Conservation (phyloP, 2,329 filamentous ascomycete genomes). For the Diaporthe velutina region DNA sequence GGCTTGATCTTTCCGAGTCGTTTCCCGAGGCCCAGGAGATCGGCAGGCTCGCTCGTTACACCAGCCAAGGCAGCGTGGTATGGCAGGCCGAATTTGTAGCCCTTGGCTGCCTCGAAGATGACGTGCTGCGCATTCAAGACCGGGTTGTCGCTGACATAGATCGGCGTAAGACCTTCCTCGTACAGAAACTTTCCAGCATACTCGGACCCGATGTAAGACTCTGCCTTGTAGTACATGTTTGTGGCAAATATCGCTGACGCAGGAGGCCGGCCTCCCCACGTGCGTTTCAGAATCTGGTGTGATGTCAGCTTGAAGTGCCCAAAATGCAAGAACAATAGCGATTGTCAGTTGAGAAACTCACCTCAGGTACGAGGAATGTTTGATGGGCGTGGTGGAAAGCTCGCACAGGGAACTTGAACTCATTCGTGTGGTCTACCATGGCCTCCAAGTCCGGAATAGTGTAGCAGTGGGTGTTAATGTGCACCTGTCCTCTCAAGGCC, state of each 20-base stretch:
- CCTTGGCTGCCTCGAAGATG: constrained; percentile 74
- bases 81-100: constrained; percentile 70
- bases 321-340: too few species aligned
- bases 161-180: constrained; percentile 73
- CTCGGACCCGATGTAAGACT: constrained; percentile 74
- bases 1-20: constrained; percentile 72
- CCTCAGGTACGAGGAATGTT: constrained; percentile 75
- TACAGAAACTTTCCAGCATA: constrained; percentile 76
- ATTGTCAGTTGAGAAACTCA: constrained; percentile 45
- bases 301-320: not conserved
- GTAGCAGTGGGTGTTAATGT: constrained; percentile 80
- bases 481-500: constrained; percentile 75
- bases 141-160: constrained; percentile 80
- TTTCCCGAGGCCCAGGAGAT: constrained; percentile 68
- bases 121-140: constrained; percentile 79
- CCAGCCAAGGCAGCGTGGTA: constrained; percentile 71
- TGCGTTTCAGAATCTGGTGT: constrained; percentile 65
- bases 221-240: constrained; percentile 80
- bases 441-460: constrained; percentile 75
- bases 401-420: constrained; percentile 76
- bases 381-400: constrained; percentile 80
- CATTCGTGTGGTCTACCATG: constrained; percentile 78
- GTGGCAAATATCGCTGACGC: constrained; percentile 76
- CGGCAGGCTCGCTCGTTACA: constrained; percentile 71
- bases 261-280: constrained; percentile 66